Conservation (phyloP, 2,329 filamentous ascomycete genomes). For the Massarina eburnea region DNA sequence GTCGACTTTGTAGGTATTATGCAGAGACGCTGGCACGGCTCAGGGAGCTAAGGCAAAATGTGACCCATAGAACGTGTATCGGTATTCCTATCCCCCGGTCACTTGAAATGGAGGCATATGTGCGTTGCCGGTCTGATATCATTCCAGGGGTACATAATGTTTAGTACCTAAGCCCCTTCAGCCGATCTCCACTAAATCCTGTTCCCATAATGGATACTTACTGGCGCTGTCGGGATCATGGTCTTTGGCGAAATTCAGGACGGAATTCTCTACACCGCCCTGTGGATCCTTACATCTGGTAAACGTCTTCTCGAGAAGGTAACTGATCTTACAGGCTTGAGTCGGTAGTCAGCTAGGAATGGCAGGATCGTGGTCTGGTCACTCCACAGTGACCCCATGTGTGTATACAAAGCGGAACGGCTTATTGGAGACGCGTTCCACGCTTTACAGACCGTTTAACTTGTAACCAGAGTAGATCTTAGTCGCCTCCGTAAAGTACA, state of each 20-base stretch:
- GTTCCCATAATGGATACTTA: slow-evolving; percentile 5
- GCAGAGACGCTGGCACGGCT: too few species aligned
- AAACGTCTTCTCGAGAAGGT: background rate
- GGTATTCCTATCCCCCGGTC: too few species aligned
- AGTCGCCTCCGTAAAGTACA: slow-evolving; percentile 4
- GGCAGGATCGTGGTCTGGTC: slow-evolving; percentile 7
- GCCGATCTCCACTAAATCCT: slow-evolving; percentile 3
- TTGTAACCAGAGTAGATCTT: slow-evolving; percentile 12
- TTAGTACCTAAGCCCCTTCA: background rate
- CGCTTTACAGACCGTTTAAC: slow-evolving; percentile 5
- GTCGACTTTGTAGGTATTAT: too few species aligned
- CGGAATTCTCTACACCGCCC: background rate
- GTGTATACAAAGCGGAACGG: slow-evolving; percentile 16
- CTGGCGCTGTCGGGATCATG: slow-evolving; percentile 4
- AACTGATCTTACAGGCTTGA: slow-evolving; percentile 7
- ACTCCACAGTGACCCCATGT: slow-evolving; percentile 8
- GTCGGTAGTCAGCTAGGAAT: slow-evolving; percentile 6
- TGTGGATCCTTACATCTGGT: background rate
- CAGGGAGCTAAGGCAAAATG: too few species aligned
- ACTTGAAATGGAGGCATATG: too few species aligned
- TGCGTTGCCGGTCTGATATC: too few species aligned
- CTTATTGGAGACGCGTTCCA: slow-evolving; percentile 3
- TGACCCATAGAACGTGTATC: too few species aligned
- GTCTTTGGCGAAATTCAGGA: slow-evolving; percentile 1
- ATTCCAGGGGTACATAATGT: background rate